Base-by-base conservation (phyloP, 306 rosid genomes). In the Fragaria nilgerrensis region DNA sequence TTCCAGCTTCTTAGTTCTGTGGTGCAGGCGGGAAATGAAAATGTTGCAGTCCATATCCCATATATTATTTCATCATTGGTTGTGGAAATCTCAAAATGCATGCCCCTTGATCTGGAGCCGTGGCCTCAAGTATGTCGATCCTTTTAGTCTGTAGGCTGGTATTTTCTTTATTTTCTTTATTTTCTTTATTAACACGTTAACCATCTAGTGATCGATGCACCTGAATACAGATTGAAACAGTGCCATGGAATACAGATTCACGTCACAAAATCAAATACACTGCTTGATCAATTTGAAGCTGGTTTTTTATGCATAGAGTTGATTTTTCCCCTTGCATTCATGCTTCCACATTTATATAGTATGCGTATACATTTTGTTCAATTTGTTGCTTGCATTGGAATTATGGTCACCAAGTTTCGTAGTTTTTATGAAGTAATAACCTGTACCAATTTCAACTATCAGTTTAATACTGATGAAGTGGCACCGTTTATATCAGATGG, bases 1-100 rank as follows among this genome's bases (percentile, higher is more conserved):
- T 89, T 85, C 83, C 91, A 89, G 85, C 97, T 93, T 82, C 97
- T 93, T 72, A 80, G 89, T 83, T 89, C 98, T 63, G 71, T 91
- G 61, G 86, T 91, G 81, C 97, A 93, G 83, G 80, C 89, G 29
- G 97, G 93, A 76, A 88, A 93, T 81, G 93, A 89, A 82, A 87
- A 87, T 82, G 86, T 93, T 67, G 89, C 87, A 58, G 77, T 88
- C 73, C 97, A 89, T 86, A 81, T 93, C 84, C 95, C 98, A 55
- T 86, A 77, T 36, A 81, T 88, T 47, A 82, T 87, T 80, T 78
- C 92, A 36, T 77, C 97, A 37, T 58, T 93, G 74, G 93, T 83
- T 68, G 92, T 80, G 81, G 76, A 79, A 25, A 82, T 93, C 86
- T 87, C 93, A 77, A 88, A 89, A 77, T 82, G 86, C 82, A 74